These are phyloP conservation scores for Polytolypa hystricis DNA, from an alignment of 2,329 filamentous ascomycete genomes.

Conservation along the genomic window DNA sequence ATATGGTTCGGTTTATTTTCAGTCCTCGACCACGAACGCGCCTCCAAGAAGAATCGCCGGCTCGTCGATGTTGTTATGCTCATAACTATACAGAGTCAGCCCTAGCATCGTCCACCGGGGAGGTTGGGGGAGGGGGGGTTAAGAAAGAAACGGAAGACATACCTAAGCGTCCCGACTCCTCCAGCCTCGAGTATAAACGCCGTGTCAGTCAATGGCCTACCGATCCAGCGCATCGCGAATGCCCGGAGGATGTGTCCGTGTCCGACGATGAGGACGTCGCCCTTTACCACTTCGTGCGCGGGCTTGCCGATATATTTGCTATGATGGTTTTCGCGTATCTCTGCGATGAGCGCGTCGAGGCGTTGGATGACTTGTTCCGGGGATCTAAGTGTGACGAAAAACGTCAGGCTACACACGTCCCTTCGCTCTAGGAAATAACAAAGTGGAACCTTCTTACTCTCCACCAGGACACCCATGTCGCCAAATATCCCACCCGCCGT, in stretches of 20 bases:
- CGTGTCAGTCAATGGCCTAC: slow-evolving; percentile 61
- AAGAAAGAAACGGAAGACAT: slow-evolving; percentile 19
- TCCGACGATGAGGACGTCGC: slow-evolving; percentile 69
- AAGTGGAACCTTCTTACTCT: slow-evolving; percentile 48
- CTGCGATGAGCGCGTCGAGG: slow-evolving; percentile 63
- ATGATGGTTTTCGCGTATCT: slow-evolving; percentile 60
- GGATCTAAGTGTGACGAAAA: slow-evolving; percentile 36
- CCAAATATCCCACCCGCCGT: slow-evolving; percentile 72
- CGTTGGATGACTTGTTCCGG: slow-evolving; percentile 62
- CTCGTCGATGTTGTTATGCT: slow-evolving; percentile 66
- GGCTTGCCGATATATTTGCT: slow-evolving; percentile 48
- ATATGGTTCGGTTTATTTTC: no score
- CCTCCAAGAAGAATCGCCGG: slow-evolving; percentile 70
- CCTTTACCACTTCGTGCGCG: slow-evolving; percentile 34
- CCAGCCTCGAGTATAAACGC: slow-evolving; percentile 78
- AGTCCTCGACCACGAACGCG: slow-evolving; percentile 45
- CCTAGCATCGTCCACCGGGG: no score
- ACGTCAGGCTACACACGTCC: slow-evolving; percentile 1
- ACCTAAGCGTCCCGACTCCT: slow-evolving; percentile 72
- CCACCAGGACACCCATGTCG: slow-evolving; percentile 75
- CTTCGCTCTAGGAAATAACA: not conserved
- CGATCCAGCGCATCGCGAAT: slow-evolving; percentile 78
- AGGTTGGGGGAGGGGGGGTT: no score
- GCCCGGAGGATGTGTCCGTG: slow-evolving; percentile 84
- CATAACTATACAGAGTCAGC: slow-evolving; percentile 47